Base-by-base conservation (phyloP, 2,329 filamentous ascomycete species). In the Calycina herbarum region DNA sequence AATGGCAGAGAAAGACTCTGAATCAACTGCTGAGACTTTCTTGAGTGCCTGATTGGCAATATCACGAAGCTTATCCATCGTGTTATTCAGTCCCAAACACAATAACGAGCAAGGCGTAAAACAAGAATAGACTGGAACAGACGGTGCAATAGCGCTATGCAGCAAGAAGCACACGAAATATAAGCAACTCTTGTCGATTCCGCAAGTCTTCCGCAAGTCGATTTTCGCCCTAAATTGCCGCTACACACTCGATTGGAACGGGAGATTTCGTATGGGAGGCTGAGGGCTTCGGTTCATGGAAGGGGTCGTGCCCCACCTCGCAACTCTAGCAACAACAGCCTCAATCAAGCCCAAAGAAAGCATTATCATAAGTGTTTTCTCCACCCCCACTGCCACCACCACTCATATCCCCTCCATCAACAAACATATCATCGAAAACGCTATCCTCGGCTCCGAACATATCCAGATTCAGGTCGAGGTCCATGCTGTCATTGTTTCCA, bases 401-500 rank as follows among this genome's bases (percentile, higher is more conserved):
- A 24, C 65, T 65, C 33, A 65, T 63, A 33, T 66, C 68, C 42
- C 73, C 72, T 38, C 68, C 67, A 15, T 65, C 69, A 11, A 71
- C 71, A 54, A 75, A 73, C 61, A 76, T 69, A 58, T 75, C 71
- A 38, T 77, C 72, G 61, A 76, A 76, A 7, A 67, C 65, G 62
- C 69, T 75, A 20, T 74, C 71, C 13, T 72, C 71, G 17, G 66
- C 73, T 24, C 70, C 72, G 35, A 79, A 79, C 75, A 84, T 79
- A 13, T 79, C 79, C 74, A 84, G 78, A 68, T 86, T 82, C 67
- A 85, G 81, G 17, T 85, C 85, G 61, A 84, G 78, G 15, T 82
- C 79, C 78, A 76, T 72, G n/a, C 64, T 67, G 20, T 72, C 70
- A 13, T 62, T 68, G 20, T 57, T 66, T 10, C 58, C 61, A 24